A percentile compares a stretch with the other conserved stretches of the same genome.
Conservation (phyloP, 2,329 filamentous ascomycete genomes). For the Lizonia empirigonia region DNA sequence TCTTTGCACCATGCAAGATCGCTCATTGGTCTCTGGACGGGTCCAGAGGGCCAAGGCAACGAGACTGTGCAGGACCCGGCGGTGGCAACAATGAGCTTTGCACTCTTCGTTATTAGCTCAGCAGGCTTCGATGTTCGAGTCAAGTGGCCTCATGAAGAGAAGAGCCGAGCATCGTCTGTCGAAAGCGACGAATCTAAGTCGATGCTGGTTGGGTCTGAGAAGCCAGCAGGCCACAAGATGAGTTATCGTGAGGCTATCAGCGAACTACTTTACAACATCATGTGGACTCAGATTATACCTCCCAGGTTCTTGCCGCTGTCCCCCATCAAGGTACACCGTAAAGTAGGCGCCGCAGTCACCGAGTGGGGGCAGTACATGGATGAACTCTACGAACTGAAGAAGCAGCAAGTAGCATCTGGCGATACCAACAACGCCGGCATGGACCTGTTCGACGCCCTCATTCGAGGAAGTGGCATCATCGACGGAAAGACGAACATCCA, state of each 20-base stretch:
- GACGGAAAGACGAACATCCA: constrained; percentile 40
- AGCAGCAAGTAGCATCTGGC: constrained; percentile 48
- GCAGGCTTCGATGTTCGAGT: constrained; percentile 72
- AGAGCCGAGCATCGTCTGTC: constrained; percentile 43
- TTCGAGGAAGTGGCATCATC: constrained; percentile 42
- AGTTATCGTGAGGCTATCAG: constrained; percentile 69
- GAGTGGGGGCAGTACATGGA: constrained; percentile 74
- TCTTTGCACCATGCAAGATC: constrained; percentile 64
- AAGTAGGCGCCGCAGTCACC: constrained; percentile 60
- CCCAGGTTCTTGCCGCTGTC: constrained; percentile 59
- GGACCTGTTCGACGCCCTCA: constrained; percentile 61
- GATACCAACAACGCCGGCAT: constrained; percentile 50
- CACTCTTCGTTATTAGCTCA: constrained; percentile 65
- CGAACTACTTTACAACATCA: constrained; percentile 65
- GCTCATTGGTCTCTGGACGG: constrained; percentile 41
- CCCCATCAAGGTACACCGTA: constrained; percentile 55
- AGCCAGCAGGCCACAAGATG: constrained; percentile 55
- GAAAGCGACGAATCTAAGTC: constrained; percentile 29
- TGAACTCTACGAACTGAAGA: constrained; percentile 69
- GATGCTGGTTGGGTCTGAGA: constrained; percentile 41
- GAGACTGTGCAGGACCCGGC: constrained; percentile 62
- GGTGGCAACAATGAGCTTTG: constrained; percentile 68
- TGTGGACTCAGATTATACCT: constrained; percentile 66
- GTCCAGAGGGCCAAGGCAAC: constrained; percentile 30
- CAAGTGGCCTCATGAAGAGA: constrained; percentile 63